A percentile compares a stretch with the other conserved stretches of the same genome.
phyloP scores from a whole-genome alignment of 2,329 filamentous ascomycete genomes.

The Berkeleyomyces rouxiae region DNA sequence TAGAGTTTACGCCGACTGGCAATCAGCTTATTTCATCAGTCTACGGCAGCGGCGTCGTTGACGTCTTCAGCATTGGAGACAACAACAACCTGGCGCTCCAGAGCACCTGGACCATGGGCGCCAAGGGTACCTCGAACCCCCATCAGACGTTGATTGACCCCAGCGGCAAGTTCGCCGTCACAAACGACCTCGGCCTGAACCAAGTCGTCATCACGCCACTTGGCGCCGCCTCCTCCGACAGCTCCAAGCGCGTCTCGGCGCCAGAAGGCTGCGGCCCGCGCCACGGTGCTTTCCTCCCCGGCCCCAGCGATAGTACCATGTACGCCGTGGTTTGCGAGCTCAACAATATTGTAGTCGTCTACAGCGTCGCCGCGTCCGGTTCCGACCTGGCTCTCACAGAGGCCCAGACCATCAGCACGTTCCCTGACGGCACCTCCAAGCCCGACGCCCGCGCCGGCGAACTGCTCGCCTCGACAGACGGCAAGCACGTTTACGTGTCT shows the following conservation, averaged over 20 bases:
- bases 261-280: slow-evolving; percentile 31
- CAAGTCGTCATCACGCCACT: slow-evolving; percentile 30
- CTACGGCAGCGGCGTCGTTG: slow-evolving; percentile 17
- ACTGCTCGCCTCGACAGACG: slow-evolving; percentile 26
- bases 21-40: slow-evolving; percentile 7
- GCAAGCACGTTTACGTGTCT: slow-evolving; percentile 31
- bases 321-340: slow-evolving; percentile 15
- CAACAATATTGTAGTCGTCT: slow-evolving; percentile 14
- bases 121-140: slow-evolving; percentile 24
- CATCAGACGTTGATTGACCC: slow-evolving; percentile 34
- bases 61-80: slow-evolving; percentile 21
- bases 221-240: slow-evolving; percentile 24
- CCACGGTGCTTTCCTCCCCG: slow-evolving; percentile 22
- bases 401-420: slow-evolving; percentile 1
- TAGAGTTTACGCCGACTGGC: slow-evolving; percentile 14
- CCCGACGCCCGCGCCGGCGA: slow-evolving; percentile 28
- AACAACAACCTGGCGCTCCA: slow-evolving; percentile 11
- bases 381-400: not conserved
- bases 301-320: not conserved
- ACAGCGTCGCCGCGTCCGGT: slow-evolving; percentile 20
- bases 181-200: slow-evolving; percentile 34
- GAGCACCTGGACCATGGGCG: slow-evolving; percentile 16
- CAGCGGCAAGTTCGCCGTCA: slow-evolving; percentile 31
- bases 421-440: slow-evolving; percentile 16
- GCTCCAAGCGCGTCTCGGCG: slow-evolving; percentile 21